A percentile compares a stretch with the other conserved stretches of the same genome.
Conservation (phyloP, 1,284 basidiomycete genomes). For the Apiotrichum mycotoxinovorans region DNA sequence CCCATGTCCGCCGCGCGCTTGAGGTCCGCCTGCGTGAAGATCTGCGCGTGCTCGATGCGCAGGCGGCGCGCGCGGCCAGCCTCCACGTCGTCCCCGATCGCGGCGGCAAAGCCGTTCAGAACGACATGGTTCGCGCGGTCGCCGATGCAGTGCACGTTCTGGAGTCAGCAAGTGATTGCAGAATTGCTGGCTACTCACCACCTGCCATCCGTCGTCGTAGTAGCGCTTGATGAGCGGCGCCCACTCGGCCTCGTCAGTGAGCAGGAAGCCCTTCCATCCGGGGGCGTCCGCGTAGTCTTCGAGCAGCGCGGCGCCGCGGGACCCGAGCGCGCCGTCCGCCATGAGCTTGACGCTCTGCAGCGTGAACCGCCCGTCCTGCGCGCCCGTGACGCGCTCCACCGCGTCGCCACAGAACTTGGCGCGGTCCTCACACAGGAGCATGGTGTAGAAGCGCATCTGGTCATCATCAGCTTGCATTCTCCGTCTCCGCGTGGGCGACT, state of each 20-base stretch:
- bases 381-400: conserved; percentile 56
- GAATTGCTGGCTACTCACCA: neutral
- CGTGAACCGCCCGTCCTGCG: conserved; percentile 58
- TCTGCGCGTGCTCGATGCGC: conserved; percentile 87
- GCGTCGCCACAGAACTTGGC: conserved; percentile 64
- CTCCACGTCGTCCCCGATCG: conserved; percentile 51
- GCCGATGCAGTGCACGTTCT: conserved; percentile 83
- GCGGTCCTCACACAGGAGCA: conserved; percentile 57
- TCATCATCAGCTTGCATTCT: neutral
- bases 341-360: conserved; percentile 80
- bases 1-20: conserved; percentile 66
- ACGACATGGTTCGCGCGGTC: conserved; percentile 80
- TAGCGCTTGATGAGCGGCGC: conserved; percentile 60
- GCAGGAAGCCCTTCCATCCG: conserved; percentile 65
- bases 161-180: conserved; percentile 45
- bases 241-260: conserved; percentile 58
- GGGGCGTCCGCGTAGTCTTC: conserved; percentile 79
- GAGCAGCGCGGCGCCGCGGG: conserved; percentile 83
- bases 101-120: conserved; percentile 71
- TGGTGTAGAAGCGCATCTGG: conserved; percentile 70
- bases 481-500: conserved; percentile 23
- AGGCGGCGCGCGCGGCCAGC: conserved; percentile 55
- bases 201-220: conserved; percentile 53
- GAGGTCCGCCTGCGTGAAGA: conserved; percentile 68
- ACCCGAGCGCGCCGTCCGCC: conserved; percentile 75